A percentile compares a stretch with the other conserved stretches of the same genome.
phyloP scores from a whole-genome alignment of 2,329 filamentous ascomycete genomes.

The Ilyonectria robusta region DNA sequence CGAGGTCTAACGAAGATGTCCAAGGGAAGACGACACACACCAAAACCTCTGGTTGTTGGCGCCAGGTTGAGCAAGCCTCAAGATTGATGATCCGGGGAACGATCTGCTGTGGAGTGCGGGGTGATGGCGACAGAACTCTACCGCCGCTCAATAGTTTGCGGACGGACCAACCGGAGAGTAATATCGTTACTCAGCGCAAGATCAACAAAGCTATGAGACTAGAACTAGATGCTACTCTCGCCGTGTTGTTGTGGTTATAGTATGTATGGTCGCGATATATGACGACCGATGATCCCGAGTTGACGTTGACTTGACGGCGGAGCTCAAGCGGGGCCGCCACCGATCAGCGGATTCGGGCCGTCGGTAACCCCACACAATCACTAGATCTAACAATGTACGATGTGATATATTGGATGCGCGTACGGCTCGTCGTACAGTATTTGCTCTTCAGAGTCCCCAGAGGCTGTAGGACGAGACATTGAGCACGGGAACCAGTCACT shows the following conservation, averaged over 20 bases:
- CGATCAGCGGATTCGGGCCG: slow-evolving; percentile 34
- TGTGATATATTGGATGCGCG: too few relatives aligned
- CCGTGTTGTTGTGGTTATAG: neutral
- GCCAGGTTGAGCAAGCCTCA: slow-evolving; percentile 13
- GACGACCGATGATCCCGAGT: slow-evolving; percentile 33
- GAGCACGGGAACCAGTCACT: too few relatives aligned
- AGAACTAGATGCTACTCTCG: neutral
- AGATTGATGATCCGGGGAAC: slow-evolving; percentile 1
- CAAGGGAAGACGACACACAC: neutral
- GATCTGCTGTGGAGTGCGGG: slow-evolving; percentile 13
- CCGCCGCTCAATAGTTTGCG: neutral
- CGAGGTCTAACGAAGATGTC: neutral
- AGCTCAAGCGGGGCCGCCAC: slow-evolving; percentile 46
- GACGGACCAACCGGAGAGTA: neutral
- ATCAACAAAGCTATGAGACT: neutral
- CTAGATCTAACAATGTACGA: neutral
- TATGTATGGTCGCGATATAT: neutral
- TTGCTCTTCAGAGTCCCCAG: too few relatives aligned
- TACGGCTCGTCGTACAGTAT: too few relatives aligned
- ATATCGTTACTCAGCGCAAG: neutral
- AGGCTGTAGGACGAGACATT: too few relatives aligned
- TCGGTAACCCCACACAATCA: slow-evolving; percentile 39
- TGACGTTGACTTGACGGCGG: slow-evolving; percentile 30
- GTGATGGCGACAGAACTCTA: neutral
- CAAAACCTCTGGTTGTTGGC: neutral